phyloP scores from a whole-genome alignment of 2,329 filamentous ascomycete species.

The Stagonosporopsis tanaceti region DNA sequence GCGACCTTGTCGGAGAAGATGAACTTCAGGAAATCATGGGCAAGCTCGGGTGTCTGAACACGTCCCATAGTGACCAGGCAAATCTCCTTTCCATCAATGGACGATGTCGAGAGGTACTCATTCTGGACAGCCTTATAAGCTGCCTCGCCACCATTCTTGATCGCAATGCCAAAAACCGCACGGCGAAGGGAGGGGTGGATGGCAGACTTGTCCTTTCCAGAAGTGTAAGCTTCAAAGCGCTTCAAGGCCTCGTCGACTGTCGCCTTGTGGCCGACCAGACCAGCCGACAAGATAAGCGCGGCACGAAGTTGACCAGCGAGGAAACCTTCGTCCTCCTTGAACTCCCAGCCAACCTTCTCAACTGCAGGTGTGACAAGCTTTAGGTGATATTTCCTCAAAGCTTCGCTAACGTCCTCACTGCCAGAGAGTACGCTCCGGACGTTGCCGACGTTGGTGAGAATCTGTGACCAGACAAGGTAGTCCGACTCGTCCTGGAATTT shows the following conservation, averaged over 20 bases:
- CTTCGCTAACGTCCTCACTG: slow-evolving; percentile 74
- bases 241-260: slow-evolving; percentile 76
- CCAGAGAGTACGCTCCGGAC: slow-evolving; percentile 87
- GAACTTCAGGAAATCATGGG: slow-evolving; percentile 73
- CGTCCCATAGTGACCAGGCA: slow-evolving; percentile 78
- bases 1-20: slow-evolving; percentile 85
- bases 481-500: slow-evolving; percentile 84
- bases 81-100: slow-evolving; percentile 91
- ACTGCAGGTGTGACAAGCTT: slow-evolving; percentile 78
- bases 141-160: slow-evolving; percentile 74
- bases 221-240: slow-evolving; percentile 81
- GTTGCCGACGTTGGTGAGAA: slow-evolving; percentile 76
- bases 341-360: slow-evolving; percentile 86
- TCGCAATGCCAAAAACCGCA: slow-evolving; percentile 79
- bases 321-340: slow-evolving; percentile 78
- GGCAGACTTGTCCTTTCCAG: slow-evolving; percentile 68
- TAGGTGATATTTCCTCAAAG: slow-evolving; percentile 79
- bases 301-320: slow-evolving; percentile 83
- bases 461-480: slow-evolving; percentile 88
- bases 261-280: slow-evolving; percentile 76
- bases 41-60: slow-evolving; percentile 72
- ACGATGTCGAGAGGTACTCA: slow-evolving; percentile 82
- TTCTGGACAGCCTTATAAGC: slow-evolving; percentile 80
- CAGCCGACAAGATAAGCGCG: slow-evolving; percentile 78
- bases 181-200: slow-evolving; percentile 84